Conservation (phyloP, 2,329 filamentous ascomycete genomes). For the Blastomyces parvus region DNA sequence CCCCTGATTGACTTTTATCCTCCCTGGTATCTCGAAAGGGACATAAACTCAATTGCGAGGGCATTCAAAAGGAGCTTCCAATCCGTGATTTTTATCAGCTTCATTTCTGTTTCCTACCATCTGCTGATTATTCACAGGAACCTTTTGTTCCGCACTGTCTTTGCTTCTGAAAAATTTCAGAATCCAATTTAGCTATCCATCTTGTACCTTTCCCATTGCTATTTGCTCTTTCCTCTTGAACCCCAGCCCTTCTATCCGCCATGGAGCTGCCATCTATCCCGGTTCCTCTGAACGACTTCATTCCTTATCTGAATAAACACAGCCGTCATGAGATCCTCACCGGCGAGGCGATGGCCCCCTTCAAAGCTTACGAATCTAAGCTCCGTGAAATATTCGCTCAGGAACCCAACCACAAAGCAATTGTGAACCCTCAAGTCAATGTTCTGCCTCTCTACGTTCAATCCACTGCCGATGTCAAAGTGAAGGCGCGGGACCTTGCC, state of each 20-base stretch:
- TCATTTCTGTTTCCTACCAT: neutral
- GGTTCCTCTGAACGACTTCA: slow-evolving; percentile 14
- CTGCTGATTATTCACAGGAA: neutral
- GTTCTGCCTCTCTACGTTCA: slow-evolving; percentile 22
- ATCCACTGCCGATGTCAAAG: slow-evolving; percentile 13
- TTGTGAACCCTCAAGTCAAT: slow-evolving; percentile 21
- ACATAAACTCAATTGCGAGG: neutral
- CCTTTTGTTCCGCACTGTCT: neutral
- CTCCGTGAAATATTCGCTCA: slow-evolving; percentile 27
- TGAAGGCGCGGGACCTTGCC: slow-evolving; percentile 20
- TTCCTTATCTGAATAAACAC: slow-evolving; percentile 14
- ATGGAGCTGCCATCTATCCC: slow-evolving; percentile 16
- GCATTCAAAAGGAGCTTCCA: neutral
- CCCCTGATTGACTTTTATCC: neutral
- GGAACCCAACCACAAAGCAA: slow-evolving; percentile 19
- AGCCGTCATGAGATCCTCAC: slow-evolving; percentile 15
- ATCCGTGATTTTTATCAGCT: neutral
- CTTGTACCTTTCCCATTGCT: neutral
- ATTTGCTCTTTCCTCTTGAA: neutral
- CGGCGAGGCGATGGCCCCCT: slow-evolving; percentile 19
- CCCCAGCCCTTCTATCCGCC: neutral
- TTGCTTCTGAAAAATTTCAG: neutral
- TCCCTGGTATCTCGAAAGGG: neutral
- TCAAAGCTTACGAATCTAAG: slow-evolving; percentile 23
- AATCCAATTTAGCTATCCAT: neutral